Base-by-base conservation (phyloP, 1,139 yeast species). In the Kodamaea suecica region DNA sequence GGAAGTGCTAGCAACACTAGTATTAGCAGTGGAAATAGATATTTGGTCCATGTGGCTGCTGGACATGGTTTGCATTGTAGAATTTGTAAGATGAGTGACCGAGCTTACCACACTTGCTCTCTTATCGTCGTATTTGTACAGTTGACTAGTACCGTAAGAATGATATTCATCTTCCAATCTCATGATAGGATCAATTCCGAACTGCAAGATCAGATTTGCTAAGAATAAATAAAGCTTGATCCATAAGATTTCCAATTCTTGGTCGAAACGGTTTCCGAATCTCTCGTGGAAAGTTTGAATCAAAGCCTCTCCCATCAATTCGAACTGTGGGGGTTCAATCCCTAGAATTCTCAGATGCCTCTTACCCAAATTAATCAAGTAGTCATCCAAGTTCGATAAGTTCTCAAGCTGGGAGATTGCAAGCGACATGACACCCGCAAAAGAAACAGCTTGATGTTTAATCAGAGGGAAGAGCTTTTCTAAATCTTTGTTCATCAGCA, bases 291-390 rank as follows among this genome's bases (percentile, higher is more conserved):
- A 78, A 1, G 95, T 85, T 46, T 75, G 76, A 39, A 85, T 66
- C 35, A 86, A 65, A 0, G 94, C 94, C 42, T 78, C 78, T 2
- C 95, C 95, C 82, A 86, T 82, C 30, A 81, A 59, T 54, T 83
- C 86, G 51, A 81, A 85, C 54, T 80, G 82, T 6, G 73, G 71
- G 0, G 86, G 78, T 44, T 82, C 88, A 33, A 84, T 82, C 10
- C 85, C 87, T 44, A 85, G 65, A 33, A 85, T 79, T 43, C 95
- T 65, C 3, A 87, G 66, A 54, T 85, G 95, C 37, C 87, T 66
- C 55, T 84, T 84, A 2, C 92, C 95, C 44, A 85, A 61, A 33
- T 75, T 73, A 33, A 66, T 66, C 34, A 85, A 61, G 41, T 80
- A 80, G 30, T 73, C 83, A 48, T 83, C 80, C 48, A 84, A 63